These are phyloP conservation scores for Leptographium flavum DNA, from an alignment of 2,329 filamentous ascomycete species.

Conservation along the genomic window DNA sequence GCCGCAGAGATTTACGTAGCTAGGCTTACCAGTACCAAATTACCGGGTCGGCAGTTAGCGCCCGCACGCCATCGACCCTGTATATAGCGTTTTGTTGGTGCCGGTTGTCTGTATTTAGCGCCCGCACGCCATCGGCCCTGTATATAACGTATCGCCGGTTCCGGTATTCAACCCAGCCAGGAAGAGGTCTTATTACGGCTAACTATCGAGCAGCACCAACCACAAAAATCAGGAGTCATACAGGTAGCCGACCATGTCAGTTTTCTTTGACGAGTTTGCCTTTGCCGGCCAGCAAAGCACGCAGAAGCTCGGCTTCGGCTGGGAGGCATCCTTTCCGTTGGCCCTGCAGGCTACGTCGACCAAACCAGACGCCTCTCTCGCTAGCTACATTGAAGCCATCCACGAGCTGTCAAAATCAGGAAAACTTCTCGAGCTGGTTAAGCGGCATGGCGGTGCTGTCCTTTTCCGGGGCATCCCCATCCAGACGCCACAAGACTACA, in stretches of 20 bases:
- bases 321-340: background rate
- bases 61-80: background rate
- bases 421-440: background rate
- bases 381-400: background rate
- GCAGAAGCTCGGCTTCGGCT: background rate
- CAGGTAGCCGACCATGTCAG: background rate
- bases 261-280: background rate
- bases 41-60: no score
- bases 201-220: no score
- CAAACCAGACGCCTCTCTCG: background rate
- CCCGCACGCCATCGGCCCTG: background rate
- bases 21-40: no score
- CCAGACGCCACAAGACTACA: slow-evolving; percentile 13
- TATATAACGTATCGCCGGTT: background rate
- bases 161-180: background rate
- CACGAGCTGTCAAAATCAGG: background rate
- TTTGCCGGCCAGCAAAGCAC: slow-evolving; percentile 2
- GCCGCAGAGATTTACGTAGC: no score
- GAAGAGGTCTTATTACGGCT: no score
- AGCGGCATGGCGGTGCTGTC: slow-evolving; percentile 12
- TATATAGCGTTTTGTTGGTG: background rate
- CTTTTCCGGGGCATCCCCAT: slow-evolving; percentile 13
- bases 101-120: no score
- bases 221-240: background rate
- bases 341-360: background rate